Evolutionary conservation across 148 eudicot species (phyloP).

Genomic region (Spergularia marina): DNA sequence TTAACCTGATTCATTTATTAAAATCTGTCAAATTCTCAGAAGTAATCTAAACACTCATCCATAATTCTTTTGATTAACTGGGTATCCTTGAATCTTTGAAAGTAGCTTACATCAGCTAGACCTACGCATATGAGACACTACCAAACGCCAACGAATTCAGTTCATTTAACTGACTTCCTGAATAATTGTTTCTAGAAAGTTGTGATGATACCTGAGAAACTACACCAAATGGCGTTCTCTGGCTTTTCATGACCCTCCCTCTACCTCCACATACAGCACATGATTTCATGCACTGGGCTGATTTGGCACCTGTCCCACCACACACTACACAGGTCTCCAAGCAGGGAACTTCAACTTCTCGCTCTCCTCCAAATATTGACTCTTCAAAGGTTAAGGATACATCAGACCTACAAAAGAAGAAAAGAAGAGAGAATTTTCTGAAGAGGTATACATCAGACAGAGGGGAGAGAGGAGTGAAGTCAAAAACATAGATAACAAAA

Average conservation of each 20-base stretch:
- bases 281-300: slow-evolving; percentile 45
- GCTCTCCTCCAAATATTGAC: slow-evolving; percentile 72
- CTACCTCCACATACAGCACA: slow-evolving; percentile 77
- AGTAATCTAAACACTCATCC: too few species aligned
- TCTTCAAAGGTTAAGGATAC: slow-evolving; percentile 79
- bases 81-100: too few species aligned
- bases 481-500: background rate
- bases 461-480: background rate
- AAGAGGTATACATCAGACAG: background rate
- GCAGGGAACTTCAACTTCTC: slow-evolving; percentile 57
- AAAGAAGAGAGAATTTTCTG: background rate
- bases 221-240: slow-evolving; percentile 87
- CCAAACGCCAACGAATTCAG: background rate
- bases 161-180: background rate
- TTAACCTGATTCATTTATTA: too few species aligned
- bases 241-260: slow-evolving; percentile 67
- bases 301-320: slow-evolving; percentile 85
- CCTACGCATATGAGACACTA: too few species aligned
- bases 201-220: slow-evolving; percentile 71
- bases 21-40: too few species aligned
- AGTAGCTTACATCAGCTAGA: too few species aligned
- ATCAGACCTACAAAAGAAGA: slow-evolving; percentile 46
- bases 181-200: background rate
- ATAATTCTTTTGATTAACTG: too few species aligned
- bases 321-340: slow-evolving; percentile 65